A percentile compares a stretch with the other conserved stretches of the same genome.
These are phyloP conservation scores for Cynanchum wilfordii DNA, from an alignment of 257 asterid genomes.

Conservation along the genomic window DNA sequence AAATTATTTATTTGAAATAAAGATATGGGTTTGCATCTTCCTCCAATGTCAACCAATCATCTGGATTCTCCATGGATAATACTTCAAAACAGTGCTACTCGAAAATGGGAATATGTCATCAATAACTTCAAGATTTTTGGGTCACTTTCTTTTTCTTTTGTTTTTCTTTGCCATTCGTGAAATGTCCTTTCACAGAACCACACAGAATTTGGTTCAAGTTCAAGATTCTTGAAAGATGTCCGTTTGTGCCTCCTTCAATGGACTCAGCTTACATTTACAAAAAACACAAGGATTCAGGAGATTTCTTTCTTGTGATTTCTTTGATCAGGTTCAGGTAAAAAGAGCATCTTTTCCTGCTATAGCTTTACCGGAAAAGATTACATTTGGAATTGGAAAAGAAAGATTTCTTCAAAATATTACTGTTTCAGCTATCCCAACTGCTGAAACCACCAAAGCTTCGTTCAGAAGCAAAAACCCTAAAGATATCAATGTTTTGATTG, in stretches of 20 bases:
- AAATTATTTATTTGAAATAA: not conserved
- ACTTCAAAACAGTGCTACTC: conserved; percentile 6
- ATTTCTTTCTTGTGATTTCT: conserved; percentile 35
- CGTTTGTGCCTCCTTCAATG: conserved; percentile 43
- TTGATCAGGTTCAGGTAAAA: conserved; percentile 44
- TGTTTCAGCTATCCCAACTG: conserved; percentile 36
- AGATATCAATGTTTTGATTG: conserved; percentile 68
- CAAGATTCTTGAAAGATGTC: conserved; percentile 49
- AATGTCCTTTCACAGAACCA: conserved; percentile 24
- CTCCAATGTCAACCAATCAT: conserved; percentile 60
- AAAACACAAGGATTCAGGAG: conserved; percentile 26
- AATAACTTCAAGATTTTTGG: conserved; percentile 23
- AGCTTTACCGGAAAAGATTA: conserved; percentile 27
- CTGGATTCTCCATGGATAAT: conserved; percentile 46
- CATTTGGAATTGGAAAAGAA: conserved; percentile 21
- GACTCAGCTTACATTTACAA: conserved; percentile 34
- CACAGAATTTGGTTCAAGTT: conserved; percentile 8
- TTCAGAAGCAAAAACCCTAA: conserved; percentile 64
- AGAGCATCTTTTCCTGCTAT: conserved; percentile 37
- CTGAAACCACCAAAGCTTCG: conserved; percentile 41
- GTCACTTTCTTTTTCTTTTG: not conserved
- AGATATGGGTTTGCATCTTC: conserved; percentile 22
- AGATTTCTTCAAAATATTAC: conserved; percentile 34
- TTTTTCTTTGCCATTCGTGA: conserved; percentile 12
- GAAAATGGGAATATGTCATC: conserved; percentile 13